These are phyloP conservation scores for Colletotrichum liaoningense DNA, from an alignment of 2,329 filamentous ascomycete species.

Conservation along the genomic window DNA sequence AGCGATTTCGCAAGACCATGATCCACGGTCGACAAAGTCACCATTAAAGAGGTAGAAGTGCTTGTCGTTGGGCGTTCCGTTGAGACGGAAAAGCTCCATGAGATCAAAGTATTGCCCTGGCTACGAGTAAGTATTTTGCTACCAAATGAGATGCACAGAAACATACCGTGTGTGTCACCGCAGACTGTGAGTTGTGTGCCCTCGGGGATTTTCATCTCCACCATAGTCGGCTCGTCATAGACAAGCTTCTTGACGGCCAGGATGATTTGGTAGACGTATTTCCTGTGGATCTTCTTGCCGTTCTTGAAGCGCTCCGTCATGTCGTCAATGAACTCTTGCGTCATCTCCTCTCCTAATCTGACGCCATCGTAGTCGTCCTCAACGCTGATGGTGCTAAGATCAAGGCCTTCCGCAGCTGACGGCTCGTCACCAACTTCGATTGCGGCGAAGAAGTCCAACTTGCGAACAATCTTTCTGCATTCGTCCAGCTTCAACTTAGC, in stretches of 20 bases:
- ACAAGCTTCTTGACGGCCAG: slow-evolving; percentile 90
- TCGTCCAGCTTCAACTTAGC: slow-evolving; percentile 91
- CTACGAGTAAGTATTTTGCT: slow-evolving; percentile 38
- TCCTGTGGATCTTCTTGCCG: slow-evolving; percentile 93
- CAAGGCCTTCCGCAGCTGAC: slow-evolving; percentile 89
- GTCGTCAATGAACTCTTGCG: slow-evolving; percentile 95
- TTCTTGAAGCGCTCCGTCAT: slow-evolving; percentile 97
- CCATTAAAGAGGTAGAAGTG: slow-evolving; percentile 98
- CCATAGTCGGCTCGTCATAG: slow-evolving; percentile 95
- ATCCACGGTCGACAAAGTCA: slow-evolving; percentile 97
- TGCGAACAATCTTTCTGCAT: slow-evolving; percentile 94
- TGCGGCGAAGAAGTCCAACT: slow-evolving; percentile 91
- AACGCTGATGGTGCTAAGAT: slow-evolving; percentile 86
- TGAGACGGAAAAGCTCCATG: slow-evolving; percentile 93
- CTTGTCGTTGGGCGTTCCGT: slow-evolving; percentile 84
- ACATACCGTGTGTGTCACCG: slow-evolving; percentile 91
- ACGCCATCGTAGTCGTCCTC: slow-evolving; percentile 89
- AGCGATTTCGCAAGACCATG: slow-evolving; percentile 98
- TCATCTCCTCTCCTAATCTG: slow-evolving; percentile 84
- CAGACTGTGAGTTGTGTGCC: slow-evolving; percentile 90
- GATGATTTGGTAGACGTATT: slow-evolving; percentile 98
- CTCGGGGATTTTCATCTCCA: slow-evolving; percentile 85
- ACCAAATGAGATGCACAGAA: neutral
- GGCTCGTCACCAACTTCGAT: slow-evolving; percentile 95
- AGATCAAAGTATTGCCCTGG: slow-evolving; percentile 94